These are phyloP conservation scores for Suhomyces taliae DNA, from an alignment of 1,139 yeast species.

Conservation along the genomic window DNA sequence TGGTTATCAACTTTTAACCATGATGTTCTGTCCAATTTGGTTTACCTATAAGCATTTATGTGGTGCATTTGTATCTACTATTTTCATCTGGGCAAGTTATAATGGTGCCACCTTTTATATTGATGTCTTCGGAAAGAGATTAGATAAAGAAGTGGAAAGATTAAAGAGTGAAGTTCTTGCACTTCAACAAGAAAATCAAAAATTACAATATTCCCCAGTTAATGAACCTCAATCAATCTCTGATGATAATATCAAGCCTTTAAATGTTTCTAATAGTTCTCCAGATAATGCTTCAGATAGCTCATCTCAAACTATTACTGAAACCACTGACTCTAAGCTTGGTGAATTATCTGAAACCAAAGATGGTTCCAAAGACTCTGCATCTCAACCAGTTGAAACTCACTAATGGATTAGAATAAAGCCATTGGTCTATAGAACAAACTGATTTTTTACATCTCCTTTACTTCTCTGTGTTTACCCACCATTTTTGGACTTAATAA, in stretches of 20 bases:
- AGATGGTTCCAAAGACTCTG: no score
- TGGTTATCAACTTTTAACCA: conserved; percentile 81
- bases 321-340: no score
- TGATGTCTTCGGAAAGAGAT: conserved; percentile 85
- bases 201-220: conserved; percentile 11
- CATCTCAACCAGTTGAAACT: no score
- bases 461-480: no score
- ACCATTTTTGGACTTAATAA: no score
- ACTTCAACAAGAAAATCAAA: conserved; percentile 32
- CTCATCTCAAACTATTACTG: no score
- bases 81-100: conserved; percentile 77
- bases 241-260: conserved; percentile 6
- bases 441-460: no score
- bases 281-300: background rate
- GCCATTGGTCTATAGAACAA: no score
- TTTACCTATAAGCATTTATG: conserved; percentile 69
- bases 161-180: conserved; percentile 67
- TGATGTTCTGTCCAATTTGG: conserved; percentile 89
- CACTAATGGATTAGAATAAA: no score
- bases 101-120: conserved; percentile 95
- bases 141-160: conserved; percentile 76
- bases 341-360: no score
- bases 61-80: conserved; percentile 63
- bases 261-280: background rate
- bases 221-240: conserved; percentile 5